These are phyloP conservation scores for Stramenopiles sp. DNA, from an alignment of 352 stramenopile species.

Conservation along the genomic window DNA sequence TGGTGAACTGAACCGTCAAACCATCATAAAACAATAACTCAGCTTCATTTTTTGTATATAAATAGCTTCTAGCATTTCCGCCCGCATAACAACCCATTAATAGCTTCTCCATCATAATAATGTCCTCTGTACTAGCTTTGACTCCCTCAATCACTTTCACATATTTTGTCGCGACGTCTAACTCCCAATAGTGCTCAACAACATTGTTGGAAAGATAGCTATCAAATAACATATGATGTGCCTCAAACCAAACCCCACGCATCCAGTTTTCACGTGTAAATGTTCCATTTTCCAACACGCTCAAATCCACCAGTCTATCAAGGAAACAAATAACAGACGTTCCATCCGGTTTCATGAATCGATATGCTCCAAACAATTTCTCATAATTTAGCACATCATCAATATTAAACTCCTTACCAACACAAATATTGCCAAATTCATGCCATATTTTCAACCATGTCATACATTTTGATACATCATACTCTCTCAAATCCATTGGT, in stretches of 20 bases:
- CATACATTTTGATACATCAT: neutral
- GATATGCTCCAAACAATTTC: too few species aligned
- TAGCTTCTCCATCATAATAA: neutral
- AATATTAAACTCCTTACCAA: too few species aligned
- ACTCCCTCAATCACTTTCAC: neutral
- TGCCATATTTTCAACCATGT: neutral
- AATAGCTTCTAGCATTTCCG: neutral
- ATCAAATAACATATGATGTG: too few species aligned
- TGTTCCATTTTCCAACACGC: too few species aligned
- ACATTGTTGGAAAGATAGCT: too few species aligned
- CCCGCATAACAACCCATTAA: neutral
- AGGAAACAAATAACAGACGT: too few species aligned
- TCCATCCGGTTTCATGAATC: too few species aligned
- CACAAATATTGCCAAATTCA: neutral
- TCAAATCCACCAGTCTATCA: too few species aligned
- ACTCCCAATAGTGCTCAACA: too few species aligned
- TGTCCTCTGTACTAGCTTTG: neutral
- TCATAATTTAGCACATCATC: too few species aligned
- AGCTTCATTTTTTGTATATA: neutral
- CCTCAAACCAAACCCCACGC: too few species aligned
- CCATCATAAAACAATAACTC: neutral
- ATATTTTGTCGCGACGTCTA: neutral
- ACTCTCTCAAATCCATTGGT: neutral
- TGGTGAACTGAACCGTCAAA: neutral
- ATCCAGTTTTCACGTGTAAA: too few species aligned